phyloP scores from a whole-genome alignment of 495 filamentous ascomycete species.

The Cercophora samala region DNA sequence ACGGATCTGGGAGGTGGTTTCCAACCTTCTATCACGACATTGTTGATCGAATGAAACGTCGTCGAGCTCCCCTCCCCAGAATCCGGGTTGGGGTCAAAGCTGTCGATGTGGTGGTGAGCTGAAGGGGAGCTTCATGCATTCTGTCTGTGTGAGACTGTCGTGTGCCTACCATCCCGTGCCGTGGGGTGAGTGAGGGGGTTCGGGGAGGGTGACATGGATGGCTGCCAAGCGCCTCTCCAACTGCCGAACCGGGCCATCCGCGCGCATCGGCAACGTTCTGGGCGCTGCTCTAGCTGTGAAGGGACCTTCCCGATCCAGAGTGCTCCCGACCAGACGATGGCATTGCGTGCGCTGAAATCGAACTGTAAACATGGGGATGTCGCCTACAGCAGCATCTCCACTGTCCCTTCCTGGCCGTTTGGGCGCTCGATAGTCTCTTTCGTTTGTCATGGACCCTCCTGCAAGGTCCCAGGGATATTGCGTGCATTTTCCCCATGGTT shows the following conservation, averaged over 20 bases:
- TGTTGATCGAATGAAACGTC: constrained; percentile 4
- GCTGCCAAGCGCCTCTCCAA: constrained; percentile 13
- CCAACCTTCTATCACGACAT: constrained; percentile 3
- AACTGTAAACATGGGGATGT: background rate
- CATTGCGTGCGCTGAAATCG: constrained; percentile 8
- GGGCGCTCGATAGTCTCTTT: background rate
- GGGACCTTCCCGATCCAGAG: constrained; percentile 11
- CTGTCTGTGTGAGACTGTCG: background rate
- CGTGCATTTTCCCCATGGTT: background rate
- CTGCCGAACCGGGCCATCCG: constrained; percentile 21
- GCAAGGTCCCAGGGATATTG: background rate
- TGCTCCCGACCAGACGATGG: constrained; percentile 4
- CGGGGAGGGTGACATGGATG: constrained; percentile 1
- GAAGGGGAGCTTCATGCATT: background rate
- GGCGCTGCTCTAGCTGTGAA: background rate
- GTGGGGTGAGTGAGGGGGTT: constrained; percentile 7
- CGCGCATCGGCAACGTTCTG: background rate
- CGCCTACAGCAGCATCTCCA: background rate
- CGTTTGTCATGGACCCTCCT: background rate
- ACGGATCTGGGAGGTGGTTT: constrained; percentile 10
- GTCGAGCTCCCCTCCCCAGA: background rate
- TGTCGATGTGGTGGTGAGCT: background rate
- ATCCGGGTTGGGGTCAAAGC: background rate
- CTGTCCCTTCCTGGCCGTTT: background rate
- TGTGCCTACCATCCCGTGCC: constrained; percentile 5